Conservation (phyloP, 768 basidiomycete genomes). For the Suillus weaverae region DNA sequence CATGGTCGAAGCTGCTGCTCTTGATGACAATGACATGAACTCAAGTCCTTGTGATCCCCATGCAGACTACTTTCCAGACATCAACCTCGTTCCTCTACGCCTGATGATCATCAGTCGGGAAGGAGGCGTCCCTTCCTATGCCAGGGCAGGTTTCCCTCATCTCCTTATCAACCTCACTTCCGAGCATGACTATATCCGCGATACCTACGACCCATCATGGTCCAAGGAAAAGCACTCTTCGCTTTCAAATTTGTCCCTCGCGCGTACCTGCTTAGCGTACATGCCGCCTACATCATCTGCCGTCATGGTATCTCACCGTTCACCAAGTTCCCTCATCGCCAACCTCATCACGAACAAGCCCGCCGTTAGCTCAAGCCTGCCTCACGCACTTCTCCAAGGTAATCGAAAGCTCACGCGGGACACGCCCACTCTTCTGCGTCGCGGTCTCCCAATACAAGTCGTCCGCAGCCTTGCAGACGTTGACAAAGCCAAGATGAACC, state of each 20-base stretch:
- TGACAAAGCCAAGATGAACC: slow-evolving; percentile 71
- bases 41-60: slow-evolving; percentile 32
- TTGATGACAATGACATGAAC: slow-evolving; percentile 43
- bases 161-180: slow-evolving; percentile 92
- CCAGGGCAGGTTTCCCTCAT: slow-evolving; percentile 91
- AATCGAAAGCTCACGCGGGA: slow-evolving; percentile 83
- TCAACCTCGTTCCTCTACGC: slow-evolving; percentile 90
- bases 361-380: slow-evolving; percentile 91
- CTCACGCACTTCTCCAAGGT: slow-evolving; percentile 88
- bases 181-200: slow-evolving; percentile 80
- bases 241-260: slow-evolving; percentile 80
- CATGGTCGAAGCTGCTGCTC: slow-evolving; percentile 62
- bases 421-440: slow-evolving; percentile 90
- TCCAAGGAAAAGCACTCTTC: slow-evolving; percentile 76
- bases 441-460: slow-evolving; percentile 85
- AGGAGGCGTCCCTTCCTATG: slow-evolving; percentile 97
- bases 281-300: slow-evolving; percentile 96
- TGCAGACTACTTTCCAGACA: slow-evolving; percentile 46
- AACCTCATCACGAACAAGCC: slow-evolving; percentile 99
- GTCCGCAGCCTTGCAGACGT: slow-evolving; percentile 68
- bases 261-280: slow-evolving; percentile 81
- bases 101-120: slow-evolving; percentile 97
- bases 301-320: slow-evolving; percentile 96
- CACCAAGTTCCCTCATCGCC: slow-evolving; percentile 90
- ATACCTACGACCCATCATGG: slow-evolving; percentile 85